A percentile compares a stretch with the other conserved stretches of the same genome.
Conservation (phyloP, 2,329 filamentous ascomycete genomes). For the Microsporum canis region DNA sequence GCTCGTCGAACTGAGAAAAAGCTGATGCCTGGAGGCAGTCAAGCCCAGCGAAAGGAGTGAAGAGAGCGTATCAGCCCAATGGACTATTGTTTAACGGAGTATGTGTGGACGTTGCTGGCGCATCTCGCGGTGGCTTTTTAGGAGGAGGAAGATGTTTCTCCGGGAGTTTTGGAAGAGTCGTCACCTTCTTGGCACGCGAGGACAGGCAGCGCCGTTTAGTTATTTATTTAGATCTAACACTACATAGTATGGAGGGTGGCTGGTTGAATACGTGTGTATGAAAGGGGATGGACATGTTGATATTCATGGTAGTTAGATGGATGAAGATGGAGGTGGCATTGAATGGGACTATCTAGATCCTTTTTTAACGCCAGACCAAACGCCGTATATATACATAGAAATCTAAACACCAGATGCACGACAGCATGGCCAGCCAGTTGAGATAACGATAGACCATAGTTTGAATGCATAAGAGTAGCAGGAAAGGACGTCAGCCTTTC, state of each 20-base stretch:
- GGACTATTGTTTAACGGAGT: neutral
- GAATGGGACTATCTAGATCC: neutral
- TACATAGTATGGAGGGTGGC: neutral
- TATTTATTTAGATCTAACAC: neutral
- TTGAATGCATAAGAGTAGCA: neutral
- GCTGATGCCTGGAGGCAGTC: neutral
- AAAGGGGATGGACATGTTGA: neutral
- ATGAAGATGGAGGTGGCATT: neutral
- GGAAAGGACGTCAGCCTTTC: neutral
- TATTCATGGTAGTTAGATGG: neutral
- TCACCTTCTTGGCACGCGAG: constrained; percentile 3
- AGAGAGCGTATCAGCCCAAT: neutral
- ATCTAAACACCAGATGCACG: neutral
- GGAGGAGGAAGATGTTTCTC: neutral
- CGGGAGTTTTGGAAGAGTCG: neutral
- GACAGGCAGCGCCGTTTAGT: neutral
- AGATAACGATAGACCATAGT: neutral
- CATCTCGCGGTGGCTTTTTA: neutral
- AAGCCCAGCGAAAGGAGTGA: neutral
- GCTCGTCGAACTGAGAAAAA: neutral
- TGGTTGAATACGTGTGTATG: neutral
- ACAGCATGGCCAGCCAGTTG: neutral
- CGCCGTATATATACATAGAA: constrained; percentile 1
- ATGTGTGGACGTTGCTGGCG: neutral
- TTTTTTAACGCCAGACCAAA: neutral